Percentiles rank a stretch among this genome's conserved stretches.
Conservation (phyloP, 495 filamentous ascomycete species). For the Zalerion maritima region DNA sequence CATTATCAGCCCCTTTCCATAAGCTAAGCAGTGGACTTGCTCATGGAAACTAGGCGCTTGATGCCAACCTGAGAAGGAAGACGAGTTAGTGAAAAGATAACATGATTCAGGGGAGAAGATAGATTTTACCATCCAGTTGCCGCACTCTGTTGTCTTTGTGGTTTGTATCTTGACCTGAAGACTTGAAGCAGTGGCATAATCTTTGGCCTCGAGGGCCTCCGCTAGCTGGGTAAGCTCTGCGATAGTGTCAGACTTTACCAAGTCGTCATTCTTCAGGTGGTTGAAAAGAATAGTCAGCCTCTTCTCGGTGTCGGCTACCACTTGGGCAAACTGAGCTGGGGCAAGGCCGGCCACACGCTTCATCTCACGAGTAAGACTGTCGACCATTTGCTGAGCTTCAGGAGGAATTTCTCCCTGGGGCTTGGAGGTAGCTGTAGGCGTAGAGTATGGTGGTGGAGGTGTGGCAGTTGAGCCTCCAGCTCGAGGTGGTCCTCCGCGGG, state of each 20-base stretch:
- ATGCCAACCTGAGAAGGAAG: conserved; percentile 55
- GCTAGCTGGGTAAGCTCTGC: conserved; percentile 46
- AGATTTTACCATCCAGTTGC: conserved; percentile 84
- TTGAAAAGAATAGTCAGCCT: conserved; percentile 84
- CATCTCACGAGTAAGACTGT: conserved; percentile 73
- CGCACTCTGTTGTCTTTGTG: conserved; percentile 72
- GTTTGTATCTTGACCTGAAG: conserved; percentile 73
- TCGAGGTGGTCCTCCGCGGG: conserved; percentile 35
- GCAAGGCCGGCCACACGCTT: conserved; percentile 72
- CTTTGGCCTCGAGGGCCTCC: conserved; percentile 47
- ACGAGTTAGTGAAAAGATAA: conserved; percentile 3
- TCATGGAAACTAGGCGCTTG: conserved; percentile 86
- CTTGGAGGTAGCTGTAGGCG: conserved; percentile 34
- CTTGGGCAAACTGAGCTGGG: conserved; percentile 62
- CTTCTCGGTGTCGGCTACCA: conserved; percentile 88
- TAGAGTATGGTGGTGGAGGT: conserved; percentile 25
- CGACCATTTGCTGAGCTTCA: conserved; percentile 58
- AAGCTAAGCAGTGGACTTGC: conserved; percentile 50
- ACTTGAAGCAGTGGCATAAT: conserved; percentile 60
- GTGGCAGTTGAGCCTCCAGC: conserved; percentile 21
- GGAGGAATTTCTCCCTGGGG: conserved; percentile 75
- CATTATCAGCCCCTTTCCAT: too few species aligned
- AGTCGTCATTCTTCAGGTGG: conserved; percentile 87
- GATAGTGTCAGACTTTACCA: conserved; percentile 72
- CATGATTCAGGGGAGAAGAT: neutral